These are phyloP conservation scores for Brassica juncea DNA, from an alignment of 345 rosid species.

Conservation along the genomic window DNA sequence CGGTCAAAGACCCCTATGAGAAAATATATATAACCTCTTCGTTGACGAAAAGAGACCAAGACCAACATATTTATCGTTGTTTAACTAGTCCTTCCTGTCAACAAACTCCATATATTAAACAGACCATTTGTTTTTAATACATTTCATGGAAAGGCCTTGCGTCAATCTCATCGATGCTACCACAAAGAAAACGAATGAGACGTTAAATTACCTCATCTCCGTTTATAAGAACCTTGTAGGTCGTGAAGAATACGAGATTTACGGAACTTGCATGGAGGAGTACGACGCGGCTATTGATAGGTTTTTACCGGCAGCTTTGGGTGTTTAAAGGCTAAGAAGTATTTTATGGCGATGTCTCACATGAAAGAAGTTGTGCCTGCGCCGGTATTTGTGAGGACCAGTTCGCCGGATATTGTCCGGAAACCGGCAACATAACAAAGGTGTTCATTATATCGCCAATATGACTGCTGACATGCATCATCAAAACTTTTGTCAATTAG, in stretches of 20 bases:
- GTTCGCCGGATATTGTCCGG: neutral
- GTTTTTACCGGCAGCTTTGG: constrained; percentile 18
- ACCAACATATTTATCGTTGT: neutral
- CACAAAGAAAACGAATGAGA: constrained; percentile 13
- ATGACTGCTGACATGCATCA: constrained; percentile 24
- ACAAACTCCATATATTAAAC: neutral
- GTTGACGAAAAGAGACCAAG: neutral
- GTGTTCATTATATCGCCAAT: constrained; percentile 30
- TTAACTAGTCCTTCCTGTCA: neutral
- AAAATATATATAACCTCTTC: neutral
- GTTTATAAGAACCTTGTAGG: neutral
- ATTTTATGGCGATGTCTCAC: neutral
- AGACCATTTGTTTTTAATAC: neutral
- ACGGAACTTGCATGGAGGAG: constrained; percentile 35
- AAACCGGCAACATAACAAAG: neutral
- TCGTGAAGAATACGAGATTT: neutral
- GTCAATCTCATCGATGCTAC: constrained; percentile 28
- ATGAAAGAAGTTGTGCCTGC: neutral
- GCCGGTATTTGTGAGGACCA: neutral
- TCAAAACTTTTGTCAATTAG: constrained; percentile 13
- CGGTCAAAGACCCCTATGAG: neutral
- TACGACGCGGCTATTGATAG: constrained; percentile 11
- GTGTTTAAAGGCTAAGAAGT: constrained; percentile 18
- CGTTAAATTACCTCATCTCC: neutral
- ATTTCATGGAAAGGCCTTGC: constrained; percentile 15